These are phyloP conservation scores for Zygosaccharomyces gambellarensis DNA, from an alignment of 805 yeast species.

Conservation along the genomic window DNA sequence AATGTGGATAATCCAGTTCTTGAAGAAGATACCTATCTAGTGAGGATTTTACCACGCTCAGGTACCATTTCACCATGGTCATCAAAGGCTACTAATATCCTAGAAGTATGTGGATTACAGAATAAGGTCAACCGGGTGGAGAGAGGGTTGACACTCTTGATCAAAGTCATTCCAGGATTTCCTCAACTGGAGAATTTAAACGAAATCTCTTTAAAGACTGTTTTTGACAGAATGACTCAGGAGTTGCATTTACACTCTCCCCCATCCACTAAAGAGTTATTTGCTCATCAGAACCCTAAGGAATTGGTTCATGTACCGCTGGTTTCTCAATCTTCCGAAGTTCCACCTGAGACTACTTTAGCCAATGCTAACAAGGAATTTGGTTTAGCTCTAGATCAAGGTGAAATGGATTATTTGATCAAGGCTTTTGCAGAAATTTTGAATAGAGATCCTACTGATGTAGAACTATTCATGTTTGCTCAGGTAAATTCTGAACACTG, in stretches of 20 bases:
- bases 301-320: conserved; percentile 75
- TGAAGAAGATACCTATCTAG: conserved; percentile 47
- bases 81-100: conserved; percentile 94
- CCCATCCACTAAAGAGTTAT: conserved; percentile 68
- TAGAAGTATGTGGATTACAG: conserved; percentile 79
- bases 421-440: conserved; percentile 71
- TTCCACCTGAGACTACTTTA: conserved; percentile 48
- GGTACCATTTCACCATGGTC: conserved; percentile 99
- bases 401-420: conserved; percentile 85
- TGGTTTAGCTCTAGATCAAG: conserved; percentile 91
- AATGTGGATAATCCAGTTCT: conserved; percentile 22
- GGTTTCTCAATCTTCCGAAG: conserved; percentile 36
- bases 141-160: conserved; percentile 75
- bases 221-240: conserved; percentile 96
- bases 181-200: conserved; percentile 53
- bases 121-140: conserved; percentile 76
- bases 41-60: conserved; percentile 81
- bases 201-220: conserved; percentile 57
- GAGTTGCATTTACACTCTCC: conserved; percentile 50
- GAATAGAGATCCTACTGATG: conserved; percentile 93
- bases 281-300: conserved; percentile 73
- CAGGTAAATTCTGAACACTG: conserved; percentile 99
- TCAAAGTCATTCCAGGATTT: conserved; percentile 68
- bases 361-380: conserved; percentile 71
- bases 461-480: conserved; percentile 97